Base-by-base conservation (phyloP, 2,329 filamentous ascomycete genomes). In the Sarocladium kiliense region DNA sequence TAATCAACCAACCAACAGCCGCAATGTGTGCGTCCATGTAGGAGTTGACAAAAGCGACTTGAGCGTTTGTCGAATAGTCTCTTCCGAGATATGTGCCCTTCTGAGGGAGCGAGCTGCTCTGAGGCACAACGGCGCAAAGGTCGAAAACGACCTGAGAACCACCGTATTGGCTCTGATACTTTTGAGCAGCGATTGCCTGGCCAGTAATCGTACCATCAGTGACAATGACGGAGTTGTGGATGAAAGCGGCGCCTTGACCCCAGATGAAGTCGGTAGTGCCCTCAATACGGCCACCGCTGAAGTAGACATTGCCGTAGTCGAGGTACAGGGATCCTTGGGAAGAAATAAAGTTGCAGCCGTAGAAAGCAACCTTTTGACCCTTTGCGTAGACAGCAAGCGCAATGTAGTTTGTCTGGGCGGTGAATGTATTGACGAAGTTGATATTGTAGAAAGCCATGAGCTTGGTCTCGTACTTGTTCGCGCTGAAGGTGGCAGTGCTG, bases 271-370 rank as follows among this genome's bases (percentile, higher is more conserved):
- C 76, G 25, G 74, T 77, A 1, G 74, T 75, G 14, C 76, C 76
- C 54, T 73, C 67, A 39, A 78, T 74, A 54, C 73, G 66, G 55
- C 71, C 74, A 1, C 61, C 59, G 21, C 69, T 68, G 60, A 77
- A 80, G 53, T 78, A 69, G 63, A 81, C 77, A 45, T 69, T 65
- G 18, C 76, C 75, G 16, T 61, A 57, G 59, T 77, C 69, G 4
- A 74, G 72, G 9, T 78, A 66, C 2, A 80, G 58, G 2, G 77
- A 79, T 60, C 79, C 77, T 59, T 80, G 77, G 62, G 71, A 79
- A 7, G 23, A 6, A 14, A 47, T 18, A 7, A 47, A 16, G 25
- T 64, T 59, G 54, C 74, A 77, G 10, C 68, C 66, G 57, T 78
- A 77, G 54, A 65, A 65, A 0, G 60, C 63, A 18, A 72, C 70